phyloP scores from a whole-genome alignment of 2,329 filamentous ascomycete species.

The Colletotrichum spaethianum region DNA sequence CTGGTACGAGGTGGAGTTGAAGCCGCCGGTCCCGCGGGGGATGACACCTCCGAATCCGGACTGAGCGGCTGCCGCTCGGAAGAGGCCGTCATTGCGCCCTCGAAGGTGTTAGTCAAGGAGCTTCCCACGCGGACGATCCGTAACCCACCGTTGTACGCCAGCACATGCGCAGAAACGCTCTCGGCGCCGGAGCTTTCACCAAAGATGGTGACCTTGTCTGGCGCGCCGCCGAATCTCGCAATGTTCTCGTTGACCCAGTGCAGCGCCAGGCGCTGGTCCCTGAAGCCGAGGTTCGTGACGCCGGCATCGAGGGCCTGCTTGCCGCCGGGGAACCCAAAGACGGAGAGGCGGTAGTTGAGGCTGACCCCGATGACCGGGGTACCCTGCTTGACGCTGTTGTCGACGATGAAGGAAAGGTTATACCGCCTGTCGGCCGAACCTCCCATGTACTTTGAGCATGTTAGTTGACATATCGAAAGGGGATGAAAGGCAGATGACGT shows the following conservation, averaged over 20 bases:
- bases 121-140: neutral
- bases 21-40: constrained; percentile 45
- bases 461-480: neutral
- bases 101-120: neutral
- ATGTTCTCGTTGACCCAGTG: constrained; percentile 65
- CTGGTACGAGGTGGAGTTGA: constrained; percentile 50
- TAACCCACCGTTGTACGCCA: constrained; percentile 61
- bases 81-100: constrained; percentile 64
- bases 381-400: constrained; percentile 59
- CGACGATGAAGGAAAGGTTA: constrained; percentile 72
- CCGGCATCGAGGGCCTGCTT: constrained; percentile 57
- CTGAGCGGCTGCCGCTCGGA: constrained; percentile 64
- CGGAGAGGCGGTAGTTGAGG: constrained; percentile 64
- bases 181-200: constrained; percentile 66
- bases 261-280: constrained; percentile 63
- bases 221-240: constrained; percentile 59
- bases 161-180: constrained; percentile 60
- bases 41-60: constrained; percentile 59
- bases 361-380: constrained; percentile 64
- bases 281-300: constrained; percentile 64
- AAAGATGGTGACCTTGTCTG: constrained; percentile 63
- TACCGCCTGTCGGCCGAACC: constrained; percentile 63
- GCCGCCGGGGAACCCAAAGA: constrained; percentile 62
- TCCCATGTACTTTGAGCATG: constrained; percentile 44
- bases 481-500: neutral